Evolutionary conservation across 495 filamentous ascomycete genomes (phyloP).

Genomic region (Aspergillus asperescens): DNA sequence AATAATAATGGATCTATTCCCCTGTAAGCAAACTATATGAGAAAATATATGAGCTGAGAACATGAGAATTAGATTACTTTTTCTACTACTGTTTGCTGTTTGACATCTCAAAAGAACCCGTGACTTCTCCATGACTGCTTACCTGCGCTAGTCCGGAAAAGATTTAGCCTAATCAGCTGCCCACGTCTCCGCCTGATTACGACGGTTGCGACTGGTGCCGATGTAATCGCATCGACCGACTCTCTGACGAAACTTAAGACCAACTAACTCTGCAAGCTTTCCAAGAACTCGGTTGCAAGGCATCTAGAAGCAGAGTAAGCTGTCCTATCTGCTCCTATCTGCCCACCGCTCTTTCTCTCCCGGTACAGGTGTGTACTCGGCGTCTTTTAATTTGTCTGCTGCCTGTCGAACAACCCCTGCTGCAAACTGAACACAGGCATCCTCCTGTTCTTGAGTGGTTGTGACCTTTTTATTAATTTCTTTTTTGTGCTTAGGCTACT

Average conservation of each 20-base stretch:
- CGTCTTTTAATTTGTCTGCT: slow-evolving; percentile 15
- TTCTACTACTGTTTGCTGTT: background rate
- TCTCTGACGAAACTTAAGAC: slow-evolving; percentile 14
- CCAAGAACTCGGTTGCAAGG: slow-evolving; percentile 11
- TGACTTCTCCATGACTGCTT: slow-evolving; percentile 30
- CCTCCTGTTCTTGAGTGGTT: slow-evolving; percentile 7
- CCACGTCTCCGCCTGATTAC: slow-evolving; percentile 27
- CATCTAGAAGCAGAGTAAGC: slow-evolving; percentile 3
- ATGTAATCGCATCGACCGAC: slow-evolving; percentile 17
- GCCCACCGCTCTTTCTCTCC: slow-evolving; percentile 23
- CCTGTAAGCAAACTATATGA: slow-evolving; percentile 7
- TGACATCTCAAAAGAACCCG: background rate
- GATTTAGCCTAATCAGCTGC: slow-evolving; percentile 17
- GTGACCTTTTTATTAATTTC: slow-evolving; percentile 21
- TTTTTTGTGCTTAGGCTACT: slow-evolving; percentile 20
- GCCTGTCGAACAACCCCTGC: slow-evolving; percentile 16
- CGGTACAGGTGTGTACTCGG: slow-evolving; percentile 18
- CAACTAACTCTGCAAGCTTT: slow-evolving; percentile 5
- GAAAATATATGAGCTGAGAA: background rate
- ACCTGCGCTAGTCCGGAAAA: slow-evolving; percentile 26
- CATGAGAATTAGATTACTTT: slow-evolving; percentile 1
- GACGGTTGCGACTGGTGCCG: slow-evolving; percentile 17
- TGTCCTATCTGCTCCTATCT: slow-evolving; percentile 1
- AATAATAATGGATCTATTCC: background rate
- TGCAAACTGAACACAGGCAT: slow-evolving; percentile 14